phyloP scores from a whole-genome alignment of 805 yeast species.

The Wickerhamiella kurtzmanii region DNA sequence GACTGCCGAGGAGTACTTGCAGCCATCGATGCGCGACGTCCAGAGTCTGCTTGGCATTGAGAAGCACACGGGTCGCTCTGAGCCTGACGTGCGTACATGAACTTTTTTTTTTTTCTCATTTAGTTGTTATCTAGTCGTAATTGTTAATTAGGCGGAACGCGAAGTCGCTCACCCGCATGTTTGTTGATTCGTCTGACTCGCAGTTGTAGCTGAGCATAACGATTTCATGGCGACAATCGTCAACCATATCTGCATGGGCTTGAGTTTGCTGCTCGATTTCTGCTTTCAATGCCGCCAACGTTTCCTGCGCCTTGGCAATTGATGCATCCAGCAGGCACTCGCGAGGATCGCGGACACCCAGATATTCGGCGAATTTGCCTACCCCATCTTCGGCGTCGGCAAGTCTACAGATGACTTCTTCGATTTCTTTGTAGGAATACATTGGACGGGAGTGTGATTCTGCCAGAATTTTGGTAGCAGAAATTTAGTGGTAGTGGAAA shows the following conservation, averaged over 20 bases:
- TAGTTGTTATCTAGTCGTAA: background rate
- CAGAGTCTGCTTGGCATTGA: conserved; percentile 57
- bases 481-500: too few species aligned
- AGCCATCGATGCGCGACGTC: conserved; percentile 46
- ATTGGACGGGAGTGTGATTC: background rate
- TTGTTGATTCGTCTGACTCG: too few species aligned
- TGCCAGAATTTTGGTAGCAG: too few species aligned
- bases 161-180: background rate
- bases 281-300: background rate
- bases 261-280: background rate
- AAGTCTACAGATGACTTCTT: background rate
- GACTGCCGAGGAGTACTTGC: conserved; percentile 56
- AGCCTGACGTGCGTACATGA: conserved; percentile 81
- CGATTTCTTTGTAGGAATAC: background rate
- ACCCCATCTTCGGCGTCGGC: background rate
- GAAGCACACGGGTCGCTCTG: conserved; percentile 62
- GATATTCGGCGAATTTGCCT: background rate
- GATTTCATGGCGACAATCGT: background rate
- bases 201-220: background rate
- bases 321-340: background rate
- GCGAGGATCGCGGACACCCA: background rate
- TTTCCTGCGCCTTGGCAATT: background rate
- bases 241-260: background rate
- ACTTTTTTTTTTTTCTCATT: background rate
- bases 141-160: background rate